phyloP scores from a whole-genome alignment of 768 basidiomycete species.

The Rhizopogon vinicolor region DNA sequence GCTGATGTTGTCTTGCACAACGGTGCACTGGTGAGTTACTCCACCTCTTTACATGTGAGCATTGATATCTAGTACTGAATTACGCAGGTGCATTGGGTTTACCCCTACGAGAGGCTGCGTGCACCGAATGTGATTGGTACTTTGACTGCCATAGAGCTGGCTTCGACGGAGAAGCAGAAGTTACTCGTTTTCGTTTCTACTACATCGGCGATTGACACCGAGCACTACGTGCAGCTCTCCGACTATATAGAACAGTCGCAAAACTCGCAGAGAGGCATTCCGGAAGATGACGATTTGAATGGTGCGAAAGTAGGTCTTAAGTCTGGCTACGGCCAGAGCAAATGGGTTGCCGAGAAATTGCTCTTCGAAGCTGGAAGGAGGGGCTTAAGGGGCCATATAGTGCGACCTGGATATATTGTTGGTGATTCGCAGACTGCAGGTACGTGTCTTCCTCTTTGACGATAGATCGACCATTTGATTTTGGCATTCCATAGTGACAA shows the following conservation, averaged over 20 bases:
- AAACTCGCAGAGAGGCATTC: conserved; percentile 58
- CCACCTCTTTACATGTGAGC: background rate
- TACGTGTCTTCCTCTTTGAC: conserved; percentile 29
- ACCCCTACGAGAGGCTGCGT: conserved; percentile 92
- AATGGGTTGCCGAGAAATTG: conserved; percentile 97
- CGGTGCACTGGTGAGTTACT: conserved; percentile 81
- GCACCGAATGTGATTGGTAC: conserved; percentile 92
- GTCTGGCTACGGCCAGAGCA: conserved; percentile 94
- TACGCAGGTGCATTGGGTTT: conserved; percentile 93
- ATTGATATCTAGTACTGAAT: background rate
- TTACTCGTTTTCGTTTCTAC: conserved; percentile 88
- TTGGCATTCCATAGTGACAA: conserved; percentile 64
- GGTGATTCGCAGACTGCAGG: conserved; percentile 88
- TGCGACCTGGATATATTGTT: conserved; percentile 94
- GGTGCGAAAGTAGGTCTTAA: conserved; percentile 71
- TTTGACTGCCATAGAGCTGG: conserved; percentile 76
- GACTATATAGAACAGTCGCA: conserved; percentile 51
- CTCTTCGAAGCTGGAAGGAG: conserved; percentile 87
- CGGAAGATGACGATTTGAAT: conserved; percentile 86
- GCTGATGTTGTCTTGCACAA: conserved; percentile 90
- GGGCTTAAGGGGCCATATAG: conserved; percentile 79
- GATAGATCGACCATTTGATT: background rate
- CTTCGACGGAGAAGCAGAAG: conserved; percentile 71
- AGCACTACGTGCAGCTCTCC: conserved; percentile 84
- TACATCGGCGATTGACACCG: conserved; percentile 91